These are phyloP conservation scores for Aspergillus haitiensis DNA, from an alignment of 495 filamentous ascomycete species.

Conservation along the genomic window DNA sequence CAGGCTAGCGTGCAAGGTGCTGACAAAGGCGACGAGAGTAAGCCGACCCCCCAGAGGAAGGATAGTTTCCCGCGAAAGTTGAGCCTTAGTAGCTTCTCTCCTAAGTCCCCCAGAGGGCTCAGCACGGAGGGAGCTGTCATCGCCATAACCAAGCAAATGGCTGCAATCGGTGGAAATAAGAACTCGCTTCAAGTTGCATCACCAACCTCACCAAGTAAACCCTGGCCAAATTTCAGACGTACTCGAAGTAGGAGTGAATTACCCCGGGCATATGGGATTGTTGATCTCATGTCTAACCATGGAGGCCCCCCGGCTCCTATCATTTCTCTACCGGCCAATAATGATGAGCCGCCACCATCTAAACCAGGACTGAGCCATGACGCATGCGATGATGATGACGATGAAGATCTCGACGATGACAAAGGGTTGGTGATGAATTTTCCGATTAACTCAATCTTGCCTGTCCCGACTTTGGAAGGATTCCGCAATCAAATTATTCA, in stretches of 20 bases:
- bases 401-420: conserved; percentile 43
- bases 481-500: conserved; percentile 74
- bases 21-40: conserved; percentile 35
- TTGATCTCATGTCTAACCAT: conserved; percentile 49
- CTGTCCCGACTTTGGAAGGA: conserved; percentile 71
- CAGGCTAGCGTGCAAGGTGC: conserved; percentile 32
- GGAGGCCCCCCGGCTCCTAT: conserved; percentile 51
- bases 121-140: conserved; percentile 60
- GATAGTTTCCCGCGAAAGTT: conserved; percentile 52
- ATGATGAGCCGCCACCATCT: conserved; percentile 7
- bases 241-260: conserved; percentile 76
- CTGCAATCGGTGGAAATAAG: conserved; percentile 59
- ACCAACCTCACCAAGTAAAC: conserved; percentile 54
- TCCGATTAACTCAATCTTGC: conserved; percentile 44
- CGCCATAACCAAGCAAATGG: conserved; percentile 60
- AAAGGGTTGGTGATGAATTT: conserved; percentile 52
- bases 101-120: conserved; percentile 55
- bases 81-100: conserved; percentile 56
- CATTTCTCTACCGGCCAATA: conserved; percentile 32
- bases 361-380: conserved; percentile 17
- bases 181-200: conserved; percentile 51
- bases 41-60: conserved; percentile 35
- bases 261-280: conserved; percentile 46
- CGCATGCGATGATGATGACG: conserved; percentile 42
- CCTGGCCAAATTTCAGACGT: conserved; percentile 56